Conservation (phyloP, 345 rosid genomes). For the Cardamine resedifolia region DNA sequence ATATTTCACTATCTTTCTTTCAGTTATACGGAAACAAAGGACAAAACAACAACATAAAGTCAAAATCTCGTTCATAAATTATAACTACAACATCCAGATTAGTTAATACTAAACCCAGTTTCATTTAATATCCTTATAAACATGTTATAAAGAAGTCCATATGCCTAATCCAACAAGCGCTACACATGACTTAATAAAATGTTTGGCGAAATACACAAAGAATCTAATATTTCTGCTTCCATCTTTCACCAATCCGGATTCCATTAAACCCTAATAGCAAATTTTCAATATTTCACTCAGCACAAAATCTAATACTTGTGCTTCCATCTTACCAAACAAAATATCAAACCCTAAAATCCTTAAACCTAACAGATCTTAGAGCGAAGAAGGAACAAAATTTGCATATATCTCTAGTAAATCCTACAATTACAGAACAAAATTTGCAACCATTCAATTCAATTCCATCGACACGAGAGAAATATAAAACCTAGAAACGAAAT, state of each 20-base stretch:
- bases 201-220: background rate
- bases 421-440: conserved; percentile 9
- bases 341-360: background rate
- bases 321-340: conserved; percentile 9
- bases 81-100: conserved; percentile 17
- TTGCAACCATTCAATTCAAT: conserved; percentile 9
- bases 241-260: conserved; percentile 2
- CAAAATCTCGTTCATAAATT: background rate
- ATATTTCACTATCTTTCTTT: background rate
- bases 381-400: background rate
- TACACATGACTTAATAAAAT: conserved; percentile 16
- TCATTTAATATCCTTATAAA: conserved; percentile 3
- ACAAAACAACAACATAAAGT: background rate
- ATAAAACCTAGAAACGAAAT: conserved; percentile 2
- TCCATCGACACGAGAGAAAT: conserved; percentile 13
- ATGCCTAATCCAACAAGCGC: conserved; percentile 15
- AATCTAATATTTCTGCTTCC: background rate
- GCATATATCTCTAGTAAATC: background rate
- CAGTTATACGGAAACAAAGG: background rate
- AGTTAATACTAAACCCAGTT: conserved; percentile 23
- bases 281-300: background rate
- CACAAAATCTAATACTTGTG: background rate
- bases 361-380: background rate
- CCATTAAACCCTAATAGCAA: conserved; percentile 14
- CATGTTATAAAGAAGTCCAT: background rate